Percentiles rank a stretch among this genome's conserved stretches.
phyloP scores from a whole-genome alignment of 148 eudicot genomes.

The Heliosperma pusillum region DNA sequence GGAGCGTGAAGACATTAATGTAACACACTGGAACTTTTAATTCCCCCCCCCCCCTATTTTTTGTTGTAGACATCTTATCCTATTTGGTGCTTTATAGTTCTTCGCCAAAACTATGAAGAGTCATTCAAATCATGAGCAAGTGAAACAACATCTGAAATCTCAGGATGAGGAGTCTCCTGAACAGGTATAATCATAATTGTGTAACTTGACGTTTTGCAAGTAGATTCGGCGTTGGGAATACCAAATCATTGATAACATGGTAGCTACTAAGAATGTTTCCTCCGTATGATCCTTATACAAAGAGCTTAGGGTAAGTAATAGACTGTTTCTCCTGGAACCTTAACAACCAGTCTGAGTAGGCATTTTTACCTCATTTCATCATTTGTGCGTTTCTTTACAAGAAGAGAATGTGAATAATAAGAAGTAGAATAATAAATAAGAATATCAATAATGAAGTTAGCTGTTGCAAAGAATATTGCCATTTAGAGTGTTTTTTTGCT shows the following conservation, averaged over 20 bases:
- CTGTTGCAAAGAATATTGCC: not conserved
- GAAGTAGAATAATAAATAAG: not conserved
- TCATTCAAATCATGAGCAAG: slow-evolving; percentile 36
- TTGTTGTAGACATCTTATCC: not conserved
- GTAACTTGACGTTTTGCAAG: not conserved
- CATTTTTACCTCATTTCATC: not conserved
- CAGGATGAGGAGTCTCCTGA: slow-evolving; percentile 55
- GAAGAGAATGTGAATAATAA: not conserved
- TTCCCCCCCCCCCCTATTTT: too few relatives aligned
- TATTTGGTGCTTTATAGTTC: slow-evolving; percentile 39
- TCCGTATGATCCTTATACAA: not conserved
- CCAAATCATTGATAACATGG: not conserved
- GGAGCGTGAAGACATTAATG: slow-evolving; percentile 58
- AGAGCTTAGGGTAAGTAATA: not conserved
- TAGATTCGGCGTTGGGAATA: not conserved
- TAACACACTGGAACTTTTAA: slow-evolving; percentile 13
- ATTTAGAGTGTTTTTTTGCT: not conserved
- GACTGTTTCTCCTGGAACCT: not conserved
- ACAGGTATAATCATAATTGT: slow-evolving; percentile 43
- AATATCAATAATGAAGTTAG: not conserved
- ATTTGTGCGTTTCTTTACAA: not conserved
- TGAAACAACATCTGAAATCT: slow-evolving; percentile 34
- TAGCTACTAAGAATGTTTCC: not conserved
- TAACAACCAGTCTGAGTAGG: not conserved
- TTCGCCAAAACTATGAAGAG: slow-evolving; percentile 47